phyloP scores from a whole-genome alignment of 2,329 filamentous ascomycete species.

The Myotisia sp. region DNA sequence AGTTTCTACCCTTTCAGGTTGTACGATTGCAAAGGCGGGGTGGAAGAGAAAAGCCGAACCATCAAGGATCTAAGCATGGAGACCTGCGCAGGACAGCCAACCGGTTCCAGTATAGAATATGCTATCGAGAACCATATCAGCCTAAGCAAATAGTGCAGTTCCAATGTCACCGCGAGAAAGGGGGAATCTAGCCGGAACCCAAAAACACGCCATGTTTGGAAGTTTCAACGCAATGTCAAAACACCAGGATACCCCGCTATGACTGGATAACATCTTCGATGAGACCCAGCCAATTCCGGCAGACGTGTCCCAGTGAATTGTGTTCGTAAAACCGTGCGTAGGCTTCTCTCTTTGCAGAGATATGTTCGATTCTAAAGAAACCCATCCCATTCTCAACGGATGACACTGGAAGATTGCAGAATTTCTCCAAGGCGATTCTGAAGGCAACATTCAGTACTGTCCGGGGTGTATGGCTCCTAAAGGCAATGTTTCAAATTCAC shows the following conservation, averaged over 20 bases:
- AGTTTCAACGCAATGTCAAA: conserved; percentile 27
- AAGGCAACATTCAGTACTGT: conserved; percentile 6
- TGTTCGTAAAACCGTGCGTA: conserved; percentile 32
- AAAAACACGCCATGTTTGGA: conserved; percentile 23
- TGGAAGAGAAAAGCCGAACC: conserved; percentile 27
- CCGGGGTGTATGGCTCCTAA: conserved; percentile 29
- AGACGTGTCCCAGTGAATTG: conserved; percentile 34
- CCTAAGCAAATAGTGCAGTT: no score
- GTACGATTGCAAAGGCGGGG: conserved; percentile 16
- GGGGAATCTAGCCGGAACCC: conserved; percentile 26
- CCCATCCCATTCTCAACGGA: conserved; percentile 13
- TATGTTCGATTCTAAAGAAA: conserved; percentile 24
- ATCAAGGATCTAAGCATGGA: conserved; percentile 26
- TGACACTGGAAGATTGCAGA: conserved; percentile 14
- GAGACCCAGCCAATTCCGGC: conserved; percentile 39
- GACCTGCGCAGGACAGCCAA: conserved; percentile 35
- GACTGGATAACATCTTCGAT: conserved; percentile 16
- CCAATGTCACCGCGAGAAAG: no score
- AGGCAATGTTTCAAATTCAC: conserved; percentile 33
- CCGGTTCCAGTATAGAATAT: conserved; percentile 5
- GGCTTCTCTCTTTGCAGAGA: conserved; percentile 17
- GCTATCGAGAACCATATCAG: not conserved
- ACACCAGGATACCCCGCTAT: conserved; percentile 42
- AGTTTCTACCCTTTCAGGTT: conserved; percentile 17
- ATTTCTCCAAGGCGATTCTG: conserved; percentile 3